Conservation (phyloP, 164 flowering plant genomes). For the Akebia trifoliata region DNA sequence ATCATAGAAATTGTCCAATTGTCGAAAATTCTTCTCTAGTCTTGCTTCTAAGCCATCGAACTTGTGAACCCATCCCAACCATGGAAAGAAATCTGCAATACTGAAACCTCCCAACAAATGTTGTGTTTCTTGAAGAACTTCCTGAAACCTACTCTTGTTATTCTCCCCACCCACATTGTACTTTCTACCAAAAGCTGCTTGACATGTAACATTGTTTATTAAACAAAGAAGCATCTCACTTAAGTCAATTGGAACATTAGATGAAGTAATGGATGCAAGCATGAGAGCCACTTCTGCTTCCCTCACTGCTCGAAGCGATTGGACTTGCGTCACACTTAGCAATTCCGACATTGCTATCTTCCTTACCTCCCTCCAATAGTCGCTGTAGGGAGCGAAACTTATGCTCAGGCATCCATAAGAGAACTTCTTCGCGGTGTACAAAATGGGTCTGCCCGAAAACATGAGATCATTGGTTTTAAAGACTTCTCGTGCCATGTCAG, state of each 20-base stretch:
- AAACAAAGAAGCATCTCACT: constrained; percentile 29
- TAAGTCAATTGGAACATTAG: constrained; percentile 21
- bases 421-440: constrained; percentile 15
- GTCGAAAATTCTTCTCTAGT: constrained; percentile 22
- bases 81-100: constrained; percentile 37
- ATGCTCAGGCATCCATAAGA: constrained; percentile 19
- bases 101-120: constrained; percentile 17
- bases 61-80: constrained; percentile 35
- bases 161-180: constrained; percentile 12
- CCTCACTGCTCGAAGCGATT: constrained; percentile 24
- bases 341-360: constrained; percentile 28
- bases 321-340: constrained; percentile 25
- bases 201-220: constrained; percentile 48
- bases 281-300: constrained; percentile 28
- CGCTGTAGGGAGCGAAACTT: constrained; percentile 27
- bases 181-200: constrained; percentile 58
- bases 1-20: constrained; percentile 26
- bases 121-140: constrained; percentile 37
- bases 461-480: constrained; percentile 23
- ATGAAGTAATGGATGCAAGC: constrained; percentile 5
- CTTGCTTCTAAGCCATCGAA: constrained; percentile 20
- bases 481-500: constrained; percentile 20
- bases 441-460: constrained; percentile 23
- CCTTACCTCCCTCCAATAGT: constrained; percentile 31
- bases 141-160: constrained; percentile 20